A percentile compares a stretch with the other conserved stretches of the same genome.
Evolutionary conservation across 164 flowering plant species (phyloP).

Genomic region (Protea cynaroides): DNA sequence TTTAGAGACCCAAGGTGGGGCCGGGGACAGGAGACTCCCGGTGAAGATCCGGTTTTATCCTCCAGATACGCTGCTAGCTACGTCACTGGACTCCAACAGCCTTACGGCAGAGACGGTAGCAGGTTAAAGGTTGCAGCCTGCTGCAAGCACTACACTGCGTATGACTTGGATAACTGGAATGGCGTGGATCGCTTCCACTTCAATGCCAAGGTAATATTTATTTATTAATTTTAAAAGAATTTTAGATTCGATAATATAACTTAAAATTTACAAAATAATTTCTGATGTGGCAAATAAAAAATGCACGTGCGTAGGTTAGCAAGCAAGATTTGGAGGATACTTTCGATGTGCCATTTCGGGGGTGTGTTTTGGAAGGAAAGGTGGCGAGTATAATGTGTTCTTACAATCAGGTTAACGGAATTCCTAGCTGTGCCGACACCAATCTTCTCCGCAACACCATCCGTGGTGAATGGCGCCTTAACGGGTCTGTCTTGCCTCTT

Average conservation of each 20-base stretch:
- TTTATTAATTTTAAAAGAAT: too few relatives aligned
- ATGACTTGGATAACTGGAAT: conserved; percentile 91
- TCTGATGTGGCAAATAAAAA: too few relatives aligned
- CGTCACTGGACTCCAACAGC: conserved; percentile 63
- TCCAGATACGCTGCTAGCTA: conserved; percentile 72
- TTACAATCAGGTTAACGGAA: conserved; percentile 85
- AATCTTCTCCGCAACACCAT: conserved; percentile 52
- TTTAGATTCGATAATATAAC: too few relatives aligned
- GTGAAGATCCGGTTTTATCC: conserved; percentile 76
- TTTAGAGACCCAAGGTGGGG: conserved; percentile 97
- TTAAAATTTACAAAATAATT: too few relatives aligned
- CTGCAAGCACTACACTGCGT: conserved; percentile 93
- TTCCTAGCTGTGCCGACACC: conserved; percentile 91
- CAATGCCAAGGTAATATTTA: conserved; percentile 67
- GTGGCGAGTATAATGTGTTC: conserved; percentile 96
- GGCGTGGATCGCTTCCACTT: conserved; percentile 86
- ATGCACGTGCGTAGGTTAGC: conserved; percentile 69
- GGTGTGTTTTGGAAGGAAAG: conserved; percentile 77
- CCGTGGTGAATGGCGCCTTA: conserved; percentile 67
- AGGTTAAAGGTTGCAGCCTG: conserved; percentile 87
- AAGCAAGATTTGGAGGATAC: conserved; percentile 88
- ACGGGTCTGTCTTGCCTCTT: conserved; percentile 42
- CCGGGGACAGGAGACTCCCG: conserved; percentile 97
- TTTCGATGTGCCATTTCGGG: conserved; percentile 62
- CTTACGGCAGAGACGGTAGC: conserved; percentile 36